These are phyloP conservation scores for Acrodontium crateriforme DNA, from an alignment of 2,329 filamentous ascomycete genomes.

Conservation along the genomic window DNA sequence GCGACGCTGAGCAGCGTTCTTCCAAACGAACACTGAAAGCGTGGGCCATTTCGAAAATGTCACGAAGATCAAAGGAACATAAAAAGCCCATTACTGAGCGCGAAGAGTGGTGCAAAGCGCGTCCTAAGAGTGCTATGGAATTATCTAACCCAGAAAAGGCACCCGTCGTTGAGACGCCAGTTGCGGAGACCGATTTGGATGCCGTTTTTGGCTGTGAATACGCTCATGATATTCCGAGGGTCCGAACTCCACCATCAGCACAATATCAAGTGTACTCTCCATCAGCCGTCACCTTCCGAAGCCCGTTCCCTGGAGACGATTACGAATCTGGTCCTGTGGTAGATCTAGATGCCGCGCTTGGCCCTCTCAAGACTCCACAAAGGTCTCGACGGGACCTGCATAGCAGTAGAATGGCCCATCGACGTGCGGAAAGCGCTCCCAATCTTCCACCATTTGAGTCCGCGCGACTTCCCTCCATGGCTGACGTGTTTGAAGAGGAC, in stretches of 20 bases:
- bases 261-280: constrained; percentile 5
- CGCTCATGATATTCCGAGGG: no score
- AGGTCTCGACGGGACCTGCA: constrained; percentile 57
- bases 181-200: constrained; percentile 21
- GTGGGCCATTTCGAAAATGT: constrained; percentile 46
- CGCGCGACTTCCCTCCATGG: constrained; percentile 65
- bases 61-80: constrained; percentile 44
- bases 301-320: constrained; percentile 6
- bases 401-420: constrained; percentile 59
- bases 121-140: constrained; percentile 5
- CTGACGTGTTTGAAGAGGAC: constrained; percentile 76
- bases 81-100: constrained; percentile 2
- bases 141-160: constrained; percentile 4
- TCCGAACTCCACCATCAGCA: no score
- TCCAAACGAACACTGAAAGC: constrained; percentile 54
- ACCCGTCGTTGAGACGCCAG: constrained; percentile 2
- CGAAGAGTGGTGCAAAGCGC: no score
- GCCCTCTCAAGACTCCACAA: constrained; percentile 75
- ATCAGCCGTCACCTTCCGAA: constrained; percentile 2
- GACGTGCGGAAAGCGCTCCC: constrained; percentile 55
- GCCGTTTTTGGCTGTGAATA: constrained; percentile 20
- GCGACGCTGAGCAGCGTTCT: constrained; percentile 10
- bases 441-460: constrained; percentile 70
- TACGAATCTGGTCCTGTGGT: constrained; percentile 70
- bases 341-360: constrained; percentile 84